These are phyloP conservation scores for Biscogniauxia marginata DNA, from an alignment of 2,329 filamentous ascomycete genomes.

Conservation along the genomic window DNA sequence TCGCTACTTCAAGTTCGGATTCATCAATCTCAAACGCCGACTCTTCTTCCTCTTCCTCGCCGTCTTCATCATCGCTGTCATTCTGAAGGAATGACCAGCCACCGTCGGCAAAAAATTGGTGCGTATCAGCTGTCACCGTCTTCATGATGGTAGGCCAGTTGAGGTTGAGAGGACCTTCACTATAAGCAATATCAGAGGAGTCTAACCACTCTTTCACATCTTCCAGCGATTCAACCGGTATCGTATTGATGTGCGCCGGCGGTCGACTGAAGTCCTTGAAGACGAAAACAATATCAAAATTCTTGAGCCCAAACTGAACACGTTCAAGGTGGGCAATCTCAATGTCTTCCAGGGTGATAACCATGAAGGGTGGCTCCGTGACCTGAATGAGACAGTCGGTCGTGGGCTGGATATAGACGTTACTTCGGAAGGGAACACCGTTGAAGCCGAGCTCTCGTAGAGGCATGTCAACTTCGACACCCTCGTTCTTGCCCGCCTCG, in stretches of 20 bases:
- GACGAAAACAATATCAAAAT: slow-evolving; percentile 97
- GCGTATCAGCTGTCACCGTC: slow-evolving; percentile 89
- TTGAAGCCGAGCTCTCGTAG: slow-evolving; percentile 96
- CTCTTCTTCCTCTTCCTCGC: slow-evolving; percentile 82
- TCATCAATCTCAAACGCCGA: slow-evolving; percentile 90
- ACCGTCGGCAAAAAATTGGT: slow-evolving; percentile 92
- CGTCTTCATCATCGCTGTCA: slow-evolving; percentile 83
- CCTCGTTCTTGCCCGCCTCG: slow-evolving; percentile 87
- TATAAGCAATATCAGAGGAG: slow-evolving; percentile 90
- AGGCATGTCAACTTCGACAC: slow-evolving; percentile 91
- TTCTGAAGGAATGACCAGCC: slow-evolving; percentile 91
- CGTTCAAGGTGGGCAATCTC: slow-evolving; percentile 95
- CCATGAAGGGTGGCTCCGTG: slow-evolving; percentile 94
- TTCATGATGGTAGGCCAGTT: slow-evolving; percentile 99
- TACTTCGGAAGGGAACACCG: slow-evolving; percentile 92
- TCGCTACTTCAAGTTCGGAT: slow-evolving; percentile 79
- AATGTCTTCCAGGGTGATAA: slow-evolving; percentile 91
- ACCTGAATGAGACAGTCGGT: slow-evolving; percentile 97
- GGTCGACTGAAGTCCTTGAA: slow-evolving; percentile 96
- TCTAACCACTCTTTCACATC: slow-evolving; percentile 98
- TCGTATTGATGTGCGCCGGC: slow-evolving; percentile 95
- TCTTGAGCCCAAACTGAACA: slow-evolving; percentile 95
- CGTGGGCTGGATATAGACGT: slow-evolving; percentile 92
- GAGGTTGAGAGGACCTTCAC: slow-evolving; percentile 91
- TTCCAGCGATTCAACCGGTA: slow-evolving; percentile 91